Evolutionary conservation across 2,329 filamentous ascomycete species (phyloP).

Genomic region (Diplodia seriata): DNA sequence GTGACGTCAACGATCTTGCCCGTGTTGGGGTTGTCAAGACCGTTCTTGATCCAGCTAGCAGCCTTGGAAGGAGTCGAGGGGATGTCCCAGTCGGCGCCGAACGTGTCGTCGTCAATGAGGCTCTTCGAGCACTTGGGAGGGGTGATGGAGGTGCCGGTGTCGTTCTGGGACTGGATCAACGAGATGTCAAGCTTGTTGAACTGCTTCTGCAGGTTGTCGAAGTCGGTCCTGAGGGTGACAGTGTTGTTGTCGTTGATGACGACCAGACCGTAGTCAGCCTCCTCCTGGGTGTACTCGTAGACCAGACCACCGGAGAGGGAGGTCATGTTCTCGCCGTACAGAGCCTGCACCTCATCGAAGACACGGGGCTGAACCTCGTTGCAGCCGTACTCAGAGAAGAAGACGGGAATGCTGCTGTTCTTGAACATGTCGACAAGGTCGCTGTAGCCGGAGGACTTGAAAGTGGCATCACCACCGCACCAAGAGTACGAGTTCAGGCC

Average conservation of each 20-base stretch:
- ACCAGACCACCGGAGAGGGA: constrained; percentile 78
- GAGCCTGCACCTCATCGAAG: constrained; percentile 76
- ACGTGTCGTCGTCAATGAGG: constrained; percentile 76
- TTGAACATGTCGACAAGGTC: constrained; percentile 70
- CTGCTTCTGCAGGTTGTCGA: constrained; percentile 74
- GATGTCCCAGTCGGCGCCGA: constrained; percentile 62
- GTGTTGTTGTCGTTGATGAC: constrained; percentile 53
- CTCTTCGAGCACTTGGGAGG: constrained; percentile 69
- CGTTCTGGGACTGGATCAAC: constrained; percentile 68
- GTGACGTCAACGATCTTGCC: constrained; percentile 65
- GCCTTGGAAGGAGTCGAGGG: constrained; percentile 72
- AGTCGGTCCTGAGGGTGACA: constrained; percentile 54
- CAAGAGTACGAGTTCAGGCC: constrained; percentile 79
- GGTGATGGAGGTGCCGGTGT: constrained; percentile 60
- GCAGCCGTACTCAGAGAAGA: constrained; percentile 85
- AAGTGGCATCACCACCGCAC: constrained; percentile 72
- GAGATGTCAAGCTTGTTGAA: constrained; percentile 77
- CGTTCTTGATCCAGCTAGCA: constrained; percentile 75
- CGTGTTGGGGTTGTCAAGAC: constrained; percentile 68
- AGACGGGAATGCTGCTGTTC: constrained; percentile 72
- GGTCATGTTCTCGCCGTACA: constrained; percentile 76
- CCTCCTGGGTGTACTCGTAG: constrained; percentile 80
- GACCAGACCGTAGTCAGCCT: constrained; percentile 63
- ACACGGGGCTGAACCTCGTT: constrained; percentile 72
- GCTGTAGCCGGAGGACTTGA: constrained; percentile 68